These are phyloP conservation scores for Aspergillus transmontanensis DNA, from an alignment of 2,329 filamentous ascomycete genomes.

Conservation along the genomic window DNA sequence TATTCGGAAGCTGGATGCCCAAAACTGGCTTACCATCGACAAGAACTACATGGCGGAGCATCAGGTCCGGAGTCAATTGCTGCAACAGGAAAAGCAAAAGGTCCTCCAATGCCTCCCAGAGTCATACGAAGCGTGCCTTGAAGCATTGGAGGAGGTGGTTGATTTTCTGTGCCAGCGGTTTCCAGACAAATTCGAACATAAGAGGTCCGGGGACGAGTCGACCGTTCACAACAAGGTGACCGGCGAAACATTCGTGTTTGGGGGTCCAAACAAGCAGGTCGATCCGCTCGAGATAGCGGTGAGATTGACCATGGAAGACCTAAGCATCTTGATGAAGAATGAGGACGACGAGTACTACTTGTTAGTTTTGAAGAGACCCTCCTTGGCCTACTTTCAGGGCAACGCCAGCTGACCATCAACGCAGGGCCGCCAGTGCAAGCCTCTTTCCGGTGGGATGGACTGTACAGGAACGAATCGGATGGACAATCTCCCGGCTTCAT, in stretches of 20 bases:
- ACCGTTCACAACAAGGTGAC: conserved; percentile 49
- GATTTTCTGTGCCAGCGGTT: conserved; percentile 49
- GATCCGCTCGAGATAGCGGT: conserved; percentile 55
- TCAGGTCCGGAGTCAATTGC: conserved; percentile 43
- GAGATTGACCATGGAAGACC: conserved; percentile 55
- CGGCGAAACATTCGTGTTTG: conserved; percentile 46
- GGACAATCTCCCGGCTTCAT: conserved; percentile 51
- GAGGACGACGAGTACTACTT: conserved; percentile 52
- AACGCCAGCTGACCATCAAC: conserved; percentile 6
- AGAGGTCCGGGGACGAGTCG: conserved; percentile 25
- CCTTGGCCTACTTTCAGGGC: not conserved
- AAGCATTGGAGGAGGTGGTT: conserved; percentile 50
- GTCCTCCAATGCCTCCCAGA: conserved; percentile 51
- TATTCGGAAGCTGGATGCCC: conserved; percentile 47
- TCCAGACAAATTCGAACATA: conserved; percentile 46
- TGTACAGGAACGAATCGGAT: conserved; percentile 52
- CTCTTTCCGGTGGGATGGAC: conserved; percentile 58
- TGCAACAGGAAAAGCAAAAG: conserved; percentile 40
- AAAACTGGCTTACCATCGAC: conserved; percentile 55
- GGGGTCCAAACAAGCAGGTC: conserved; percentile 32
- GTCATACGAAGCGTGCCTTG: conserved; percentile 49
- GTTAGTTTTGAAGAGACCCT: conserved; percentile 30
- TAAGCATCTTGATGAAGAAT: conserved; percentile 52
- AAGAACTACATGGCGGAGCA: conserved; percentile 50
- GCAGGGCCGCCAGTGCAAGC: conserved; percentile 53